Conservation (phyloP, 129 eudicot genomes). For the Pseudognaphalium luteoalbum region DNA sequence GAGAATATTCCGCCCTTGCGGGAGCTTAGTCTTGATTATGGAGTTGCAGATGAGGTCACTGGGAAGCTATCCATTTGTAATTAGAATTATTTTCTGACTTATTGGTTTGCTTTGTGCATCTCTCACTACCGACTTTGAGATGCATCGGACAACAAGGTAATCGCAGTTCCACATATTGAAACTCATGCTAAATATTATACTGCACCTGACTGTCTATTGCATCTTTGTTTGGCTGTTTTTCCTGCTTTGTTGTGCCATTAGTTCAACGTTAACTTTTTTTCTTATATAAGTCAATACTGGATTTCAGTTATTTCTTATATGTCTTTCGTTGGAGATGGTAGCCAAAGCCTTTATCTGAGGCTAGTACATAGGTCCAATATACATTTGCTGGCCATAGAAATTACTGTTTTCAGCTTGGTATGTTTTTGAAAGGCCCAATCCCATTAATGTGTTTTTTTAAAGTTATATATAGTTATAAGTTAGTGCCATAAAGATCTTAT, state of each 20-base stretch:
- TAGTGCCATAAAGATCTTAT: neutral
- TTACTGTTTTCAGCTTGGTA: neutral
- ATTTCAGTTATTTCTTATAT: neutral
- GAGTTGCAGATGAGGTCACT: conserved; percentile 61
- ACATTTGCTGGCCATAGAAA: neutral
- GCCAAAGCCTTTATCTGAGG: neutral
- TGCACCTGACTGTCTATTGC: conserved; percentile 1
- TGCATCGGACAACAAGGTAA: conserved; percentile 44
- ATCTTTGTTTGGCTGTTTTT: neutral
- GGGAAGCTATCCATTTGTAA: conserved; percentile 80
- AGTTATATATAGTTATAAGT: no score
- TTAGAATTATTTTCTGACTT: conserved; percentile 27
- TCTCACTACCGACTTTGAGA: conserved; percentile 19
- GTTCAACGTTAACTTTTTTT: neutral
- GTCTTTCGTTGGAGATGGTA: neutral
- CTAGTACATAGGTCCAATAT: conserved; percentile 14
- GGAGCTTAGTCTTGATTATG: conserved; percentile 89
- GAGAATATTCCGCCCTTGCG: conserved; percentile 92
- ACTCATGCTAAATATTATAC: conserved; percentile 5
- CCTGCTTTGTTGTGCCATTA: neutral
- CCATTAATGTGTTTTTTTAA: neutral
- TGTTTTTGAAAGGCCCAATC: neutral
- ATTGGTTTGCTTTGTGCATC: conserved; percentile 17
- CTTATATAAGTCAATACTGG: neutral
- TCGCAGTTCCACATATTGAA: conserved; percentile 4